Evolutionary conservation across 1,139 yeast genomes (phyloP).

Genomic region (Diutina catenulata): DNA sequence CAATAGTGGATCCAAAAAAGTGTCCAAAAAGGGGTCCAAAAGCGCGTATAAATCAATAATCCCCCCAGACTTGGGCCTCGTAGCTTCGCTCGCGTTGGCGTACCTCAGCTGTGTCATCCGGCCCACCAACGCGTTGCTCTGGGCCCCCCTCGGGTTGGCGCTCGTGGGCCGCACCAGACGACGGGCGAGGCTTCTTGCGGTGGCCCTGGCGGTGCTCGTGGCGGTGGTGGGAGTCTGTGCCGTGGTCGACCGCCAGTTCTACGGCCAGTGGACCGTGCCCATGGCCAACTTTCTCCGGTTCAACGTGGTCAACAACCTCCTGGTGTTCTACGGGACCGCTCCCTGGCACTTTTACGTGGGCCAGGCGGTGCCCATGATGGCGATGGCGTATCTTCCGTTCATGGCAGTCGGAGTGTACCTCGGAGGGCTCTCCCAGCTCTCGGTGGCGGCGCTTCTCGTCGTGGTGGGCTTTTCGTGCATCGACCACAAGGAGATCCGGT

Average conservation of each 20-base stretch:
- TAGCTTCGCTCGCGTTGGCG: constrained; percentile 38
- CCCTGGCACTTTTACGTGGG: constrained; percentile 77
- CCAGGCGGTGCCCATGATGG: constrained; percentile 72
- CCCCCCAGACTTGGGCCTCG: too few relatives aligned
- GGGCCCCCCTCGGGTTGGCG: constrained; percentile 49
- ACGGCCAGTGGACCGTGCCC: constrained; percentile 50
- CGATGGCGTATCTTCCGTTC: constrained; percentile 59
- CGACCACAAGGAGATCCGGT: constrained; percentile 83
- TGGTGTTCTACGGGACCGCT: constrained; percentile 76
- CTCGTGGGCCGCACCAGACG: constrained; percentile 13
- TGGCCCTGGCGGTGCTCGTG: constrained; percentile 10
- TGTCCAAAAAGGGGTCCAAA: constrained; percentile 12
- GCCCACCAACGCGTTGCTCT: constrained; percentile 72
- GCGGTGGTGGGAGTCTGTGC: constrained; percentile 20
- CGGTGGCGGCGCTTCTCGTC: constrained; percentile 18
- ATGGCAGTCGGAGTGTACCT: constrained; percentile 11
- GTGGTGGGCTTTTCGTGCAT: constrained; percentile 48
- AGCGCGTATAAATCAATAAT: too few relatives aligned
- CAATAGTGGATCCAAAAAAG: too few relatives aligned
- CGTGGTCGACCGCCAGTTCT: constrained; percentile 49
- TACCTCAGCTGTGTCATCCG: constrained; percentile 54
- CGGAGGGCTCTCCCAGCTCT: constrained; percentile 10
- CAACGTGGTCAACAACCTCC: constrained; percentile 60
- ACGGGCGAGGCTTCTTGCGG: constrained; percentile 7
- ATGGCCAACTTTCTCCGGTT: constrained; percentile 58